phyloP scores from a whole-genome alignment of 345 rosid species.

The Balakata baccata region DNA sequence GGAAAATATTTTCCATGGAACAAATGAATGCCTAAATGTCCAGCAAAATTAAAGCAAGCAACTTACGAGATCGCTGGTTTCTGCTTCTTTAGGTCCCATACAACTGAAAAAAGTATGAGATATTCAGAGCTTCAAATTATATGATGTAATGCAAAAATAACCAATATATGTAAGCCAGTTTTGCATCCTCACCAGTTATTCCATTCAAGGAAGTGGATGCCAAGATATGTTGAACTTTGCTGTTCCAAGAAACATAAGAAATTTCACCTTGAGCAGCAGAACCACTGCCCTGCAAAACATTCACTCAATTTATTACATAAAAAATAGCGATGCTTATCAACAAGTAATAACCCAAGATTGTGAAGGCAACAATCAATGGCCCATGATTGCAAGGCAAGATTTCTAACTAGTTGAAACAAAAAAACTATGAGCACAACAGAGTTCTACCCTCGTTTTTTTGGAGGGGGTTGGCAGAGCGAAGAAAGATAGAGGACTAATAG shows the following conservation, averaged over 20 bases:
- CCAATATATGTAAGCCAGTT: not conserved
- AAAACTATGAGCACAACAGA: not conserved
- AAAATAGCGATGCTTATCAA: not conserved
- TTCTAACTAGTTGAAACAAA: not conserved
- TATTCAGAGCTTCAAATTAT: conserved; percentile 12
- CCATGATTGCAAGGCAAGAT: not conserved
- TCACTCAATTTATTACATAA: conserved; percentile 5
- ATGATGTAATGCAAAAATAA: conserved; percentile 2
- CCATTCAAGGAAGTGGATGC: conserved; percentile 95
- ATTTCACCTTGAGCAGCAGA: conserved; percentile 95
- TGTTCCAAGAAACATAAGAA: conserved; percentile 92
- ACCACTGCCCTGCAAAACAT: conserved; percentile 75
- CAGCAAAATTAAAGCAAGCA: conserved; percentile 12
- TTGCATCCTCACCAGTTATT: conserved; percentile 72
- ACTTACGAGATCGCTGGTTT: conserved; percentile 87
- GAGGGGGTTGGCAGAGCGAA: too few relatives aligned
- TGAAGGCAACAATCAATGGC: too few relatives aligned
- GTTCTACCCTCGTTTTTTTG: too few relatives aligned
- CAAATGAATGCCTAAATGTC: not conserved
- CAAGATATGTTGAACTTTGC: conserved; percentile 86
- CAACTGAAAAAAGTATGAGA: conserved; percentile 46
- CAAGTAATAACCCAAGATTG: not conserved
- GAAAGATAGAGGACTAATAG: not conserved
- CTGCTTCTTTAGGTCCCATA: conserved; percentile 98
- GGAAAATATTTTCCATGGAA: not conserved